A percentile compares a stretch with the other conserved stretches of the same genome.
These are phyloP conservation scores for Lactifluus subvellereus DNA, from an alignment of 768 basidiomycete genomes.

Conservation along the genomic window DNA sequence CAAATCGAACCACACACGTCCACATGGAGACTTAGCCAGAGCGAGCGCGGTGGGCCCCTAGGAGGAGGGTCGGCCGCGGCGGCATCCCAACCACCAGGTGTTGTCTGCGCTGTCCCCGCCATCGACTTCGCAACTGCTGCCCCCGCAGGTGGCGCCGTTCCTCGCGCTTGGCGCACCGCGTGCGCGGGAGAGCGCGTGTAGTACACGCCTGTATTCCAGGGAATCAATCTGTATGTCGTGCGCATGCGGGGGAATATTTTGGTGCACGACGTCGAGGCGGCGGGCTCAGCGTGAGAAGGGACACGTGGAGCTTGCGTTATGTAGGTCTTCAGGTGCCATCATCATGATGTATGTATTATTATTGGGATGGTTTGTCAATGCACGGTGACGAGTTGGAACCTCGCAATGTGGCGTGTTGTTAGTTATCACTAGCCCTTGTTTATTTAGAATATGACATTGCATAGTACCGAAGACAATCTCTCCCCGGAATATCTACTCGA, in stretches of 20 bases:
- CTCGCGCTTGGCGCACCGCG: constrained; percentile 22
- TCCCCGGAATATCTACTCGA: too few species aligned
- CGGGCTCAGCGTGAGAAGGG: constrained; percentile 13
- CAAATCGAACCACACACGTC: neutral
- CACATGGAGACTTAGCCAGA: too few species aligned
- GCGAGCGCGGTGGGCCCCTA: too few species aligned
- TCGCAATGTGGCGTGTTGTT: too few species aligned
- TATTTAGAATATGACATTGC: too few species aligned
- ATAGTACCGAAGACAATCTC: too few species aligned
- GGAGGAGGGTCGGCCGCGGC: neutral
- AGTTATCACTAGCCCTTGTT: too few species aligned
- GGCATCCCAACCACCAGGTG: neutral
- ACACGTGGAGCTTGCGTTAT: constrained; percentile 26
- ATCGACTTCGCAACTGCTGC: neutral
- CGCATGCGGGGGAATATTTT: constrained; percentile 22
- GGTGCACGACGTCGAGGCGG: constrained; percentile 16
- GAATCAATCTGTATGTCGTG: neutral
- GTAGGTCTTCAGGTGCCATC: neutral
- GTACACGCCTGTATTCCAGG: too few species aligned
- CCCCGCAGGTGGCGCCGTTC: constrained; percentile 14
- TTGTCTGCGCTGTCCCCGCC: neutral
- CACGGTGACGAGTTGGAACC: too few species aligned
- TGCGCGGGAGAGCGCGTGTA: neutral
- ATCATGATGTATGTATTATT: too few species aligned
- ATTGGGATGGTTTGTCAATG: too few species aligned